Evolutionary conservation across 176 grass and related monocot genomes (phyloP), one percentile per base, ranked within the genome.

Genomic region (Cenchrus americanus): DNA sequence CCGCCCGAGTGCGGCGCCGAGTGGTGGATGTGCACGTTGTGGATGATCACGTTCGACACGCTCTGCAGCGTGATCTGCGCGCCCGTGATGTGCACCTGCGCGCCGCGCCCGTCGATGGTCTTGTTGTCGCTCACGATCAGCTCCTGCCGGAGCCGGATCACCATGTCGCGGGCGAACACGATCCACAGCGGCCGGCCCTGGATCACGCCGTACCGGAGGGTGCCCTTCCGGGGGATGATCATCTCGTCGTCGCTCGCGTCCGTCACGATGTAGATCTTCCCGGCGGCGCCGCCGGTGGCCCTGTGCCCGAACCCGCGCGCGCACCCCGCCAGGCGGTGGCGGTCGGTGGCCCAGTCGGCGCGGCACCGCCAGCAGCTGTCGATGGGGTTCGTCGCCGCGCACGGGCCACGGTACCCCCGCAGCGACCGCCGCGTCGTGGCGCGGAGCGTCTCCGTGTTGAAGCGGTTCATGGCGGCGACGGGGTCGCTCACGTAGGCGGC

Each of bases 301-400:
- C 13, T 4, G 75, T 62, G 86, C 0, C 92, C 90, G 87, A 97
- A 97, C 21, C 95, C 95, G 30, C 68, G 73, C 0, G 83, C 86
- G 64, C 95, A 97, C 18, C 2, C 42, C 2, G 91, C 90, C 4
- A 97, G 86, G 0, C 81, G 84, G 75, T 91, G 80, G 4, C 90
- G 90, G 52, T 92, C 17, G 0, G 1, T 46, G 5, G 82, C 89
- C 95, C 95, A 97, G 72, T 94, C 69, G 46, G 11, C 37, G 21
- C 87, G 80, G 86, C 95, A 97, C 0, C 95, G 62, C 95, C 95
- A 97, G 88, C 95, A 97, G 11, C 78, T 81, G 81, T 97, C 92
- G 73, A 97, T 97, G 0, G 95, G 92, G 61, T 94, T 97, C 1
- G 90, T 97, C n/a, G 90, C 92, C 55, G 62, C 2, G 86, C 95